Evolutionary conservation across 129 eudicot species (phyloP), one percentile per base, ranked within the genome.

Genomic region (Arctium minus): DNA sequence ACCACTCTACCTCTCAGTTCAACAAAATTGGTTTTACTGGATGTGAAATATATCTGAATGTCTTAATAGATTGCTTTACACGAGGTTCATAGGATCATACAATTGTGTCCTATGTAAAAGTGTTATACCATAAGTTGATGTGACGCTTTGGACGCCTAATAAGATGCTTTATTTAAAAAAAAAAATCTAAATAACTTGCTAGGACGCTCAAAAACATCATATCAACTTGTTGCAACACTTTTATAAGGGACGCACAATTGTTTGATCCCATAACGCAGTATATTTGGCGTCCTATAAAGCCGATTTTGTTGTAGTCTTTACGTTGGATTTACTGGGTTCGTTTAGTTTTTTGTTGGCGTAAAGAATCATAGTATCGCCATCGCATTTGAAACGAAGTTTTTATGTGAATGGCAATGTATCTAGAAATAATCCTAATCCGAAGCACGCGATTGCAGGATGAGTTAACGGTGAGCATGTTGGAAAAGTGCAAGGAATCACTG

Each of bases 401-500:
- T 46, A 10, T 46, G 56, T 13, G 17, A 46, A 46, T 10, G 56
- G 17, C 17, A 46, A 46, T 3, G 33, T 77, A 44, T 36, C 8
- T 76, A 13, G 80, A 31, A 77, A 35, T 0, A 29, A 39, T 69
- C 62, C 0, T 39, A 74, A 74, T 18, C 1, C 15, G 3, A 31
- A 15, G 18, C 70, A 18, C 12, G 15, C 37, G 78, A 6, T 74
- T 86, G 83, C 89, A 96, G 99, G 97, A 93, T 74, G 99, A 96
- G 68, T 84, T 96, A 75, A 90, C 97, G 0, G 86, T 86, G 32
- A 93, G 90, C 89, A 90, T 96, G 98, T 75, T 91, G 77, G 95
- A 93, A 22, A 96, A 93, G 79, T 96, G 99, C 90, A 91, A 91
- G 86, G 89, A 96, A 44, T 90, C 97, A 37, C 86, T 91, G 46